A percentile compares a stretch with the other conserved stretches of the same genome.
Evolutionary conservation across 1,284 basidiomycete species (phyloP).

Genomic region (Cryptococcus sp.): DNA sequence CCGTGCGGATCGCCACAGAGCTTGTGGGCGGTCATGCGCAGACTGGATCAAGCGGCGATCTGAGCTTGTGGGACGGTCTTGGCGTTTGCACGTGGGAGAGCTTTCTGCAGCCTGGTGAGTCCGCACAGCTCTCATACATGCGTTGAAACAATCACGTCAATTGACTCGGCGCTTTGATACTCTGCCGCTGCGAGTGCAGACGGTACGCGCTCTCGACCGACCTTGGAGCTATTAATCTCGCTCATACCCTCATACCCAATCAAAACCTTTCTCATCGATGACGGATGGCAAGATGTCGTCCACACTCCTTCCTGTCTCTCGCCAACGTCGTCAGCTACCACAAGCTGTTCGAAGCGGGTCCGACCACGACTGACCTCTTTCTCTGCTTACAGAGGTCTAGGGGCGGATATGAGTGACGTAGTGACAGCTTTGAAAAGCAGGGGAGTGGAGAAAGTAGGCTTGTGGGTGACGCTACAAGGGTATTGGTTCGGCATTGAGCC

Average conservation of each 20-base stretch:
- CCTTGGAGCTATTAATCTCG: slow-evolving; percentile 18
- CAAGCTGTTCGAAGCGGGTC: too few relatives aligned
- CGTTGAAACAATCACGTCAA: neutral
- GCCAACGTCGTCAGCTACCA: neutral
- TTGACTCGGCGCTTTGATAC: too few relatives aligned
- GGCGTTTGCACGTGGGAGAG: slow-evolving; percentile 29
- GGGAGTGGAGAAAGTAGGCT: slow-evolving; percentile 30
- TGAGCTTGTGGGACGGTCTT: slow-evolving; percentile 27
- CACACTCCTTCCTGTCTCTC: slow-evolving; percentile 3
- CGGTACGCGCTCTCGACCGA: slow-evolving; percentile 15
- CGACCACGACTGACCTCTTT: slow-evolving; percentile 20
- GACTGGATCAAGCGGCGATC: neutral
- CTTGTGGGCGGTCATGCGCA: slow-evolving; percentile 15
- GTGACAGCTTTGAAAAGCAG: slow-evolving; percentile 20
- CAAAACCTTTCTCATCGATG: slow-evolving; percentile 41
- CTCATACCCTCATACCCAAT: slow-evolving; percentile 30
- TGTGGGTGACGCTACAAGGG: slow-evolving; percentile 42
- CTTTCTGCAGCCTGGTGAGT: slow-evolving; percentile 17
- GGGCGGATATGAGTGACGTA: slow-evolving; percentile 21
- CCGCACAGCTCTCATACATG: neutral
- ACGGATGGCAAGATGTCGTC: slow-evolving; percentile 41
- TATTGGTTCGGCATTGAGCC: slow-evolving; percentile 43
- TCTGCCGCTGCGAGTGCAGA: neutral
- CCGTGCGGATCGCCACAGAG: slow-evolving; percentile 20
- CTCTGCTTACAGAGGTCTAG: slow-evolving; percentile 16